phyloP scores from a whole-genome alignment of 2,329 filamentous ascomycete genomes.

The Colletotrichum sp. region DNA sequence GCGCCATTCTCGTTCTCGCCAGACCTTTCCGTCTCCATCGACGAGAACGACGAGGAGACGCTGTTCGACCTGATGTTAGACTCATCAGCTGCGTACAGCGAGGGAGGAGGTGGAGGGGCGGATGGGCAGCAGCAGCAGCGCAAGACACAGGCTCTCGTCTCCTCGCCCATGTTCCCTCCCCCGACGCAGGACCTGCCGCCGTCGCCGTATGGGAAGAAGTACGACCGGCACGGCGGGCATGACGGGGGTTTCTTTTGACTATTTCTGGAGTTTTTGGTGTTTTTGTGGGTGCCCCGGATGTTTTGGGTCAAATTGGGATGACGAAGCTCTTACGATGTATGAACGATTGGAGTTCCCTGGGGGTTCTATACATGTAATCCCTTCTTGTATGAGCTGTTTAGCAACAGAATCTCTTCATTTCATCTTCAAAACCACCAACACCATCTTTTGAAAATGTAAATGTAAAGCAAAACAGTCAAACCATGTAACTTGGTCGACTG shows the following conservation, averaged over 20 bases:
- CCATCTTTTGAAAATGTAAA: background rate
- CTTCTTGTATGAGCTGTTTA: background rate
- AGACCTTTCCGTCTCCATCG: background rate
- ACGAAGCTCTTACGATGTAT: background rate
- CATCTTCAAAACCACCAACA: background rate
- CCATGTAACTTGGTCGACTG: background rate
- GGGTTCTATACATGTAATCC: background rate
- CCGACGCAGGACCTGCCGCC: background rate
- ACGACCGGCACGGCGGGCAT: background rate
- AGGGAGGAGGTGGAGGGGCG: constrained; percentile 1
- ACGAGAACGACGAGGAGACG: constrained; percentile 17
- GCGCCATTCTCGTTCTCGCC: constrained; percentile 5
- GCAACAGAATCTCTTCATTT: background rate
- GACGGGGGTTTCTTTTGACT: constrained; percentile 8
- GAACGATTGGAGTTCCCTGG: background rate
- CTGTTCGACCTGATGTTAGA: constrained; percentile 15
- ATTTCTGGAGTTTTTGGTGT: background rate
- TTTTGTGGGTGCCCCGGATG: background rate
- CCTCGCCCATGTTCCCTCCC: constrained; percentile 4
- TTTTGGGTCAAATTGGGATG: background rate
- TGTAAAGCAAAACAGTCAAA: background rate
- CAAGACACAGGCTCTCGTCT: background rate
- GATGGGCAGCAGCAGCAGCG: background rate
- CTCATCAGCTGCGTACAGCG: constrained; percentile 1
- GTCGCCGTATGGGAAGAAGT: background rate